Conservation (phyloP, 768 basidiomycete species). For the Dentipellis fragilis region DNA sequence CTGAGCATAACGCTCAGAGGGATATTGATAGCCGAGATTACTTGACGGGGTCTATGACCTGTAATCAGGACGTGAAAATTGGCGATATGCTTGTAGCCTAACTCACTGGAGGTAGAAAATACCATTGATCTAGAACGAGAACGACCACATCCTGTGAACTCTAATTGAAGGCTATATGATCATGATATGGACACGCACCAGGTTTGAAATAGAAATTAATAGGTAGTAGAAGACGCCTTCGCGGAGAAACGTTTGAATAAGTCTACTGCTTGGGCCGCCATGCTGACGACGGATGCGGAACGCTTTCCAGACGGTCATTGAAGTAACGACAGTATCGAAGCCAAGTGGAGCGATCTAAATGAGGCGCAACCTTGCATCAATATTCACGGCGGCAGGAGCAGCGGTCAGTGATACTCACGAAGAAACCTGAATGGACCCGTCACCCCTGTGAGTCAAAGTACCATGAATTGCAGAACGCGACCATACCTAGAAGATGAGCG, state of each 20-base stretch:
- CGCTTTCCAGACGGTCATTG: slow-evolving; percentile 75
- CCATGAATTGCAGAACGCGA: no score
- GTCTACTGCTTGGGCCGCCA: slow-evolving; percentile 65
- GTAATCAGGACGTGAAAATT: slow-evolving; percentile 8
- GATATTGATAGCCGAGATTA: slow-evolving; percentile 76
- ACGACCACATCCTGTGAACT: no score
- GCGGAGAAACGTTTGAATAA: slow-evolving; percentile 77
- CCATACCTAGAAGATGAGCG: slow-evolving; percentile 64
- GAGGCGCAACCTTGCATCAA: slow-evolving; percentile 5
- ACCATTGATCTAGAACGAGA: slow-evolving; percentile 48
- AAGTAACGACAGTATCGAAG: slow-evolving; percentile 72
- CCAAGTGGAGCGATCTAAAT: slow-evolving; percentile 69
- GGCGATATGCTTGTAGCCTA: background rate
- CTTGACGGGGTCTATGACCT: slow-evolving; percentile 56
- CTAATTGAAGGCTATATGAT: background rate
- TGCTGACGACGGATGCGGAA: slow-evolving; percentile 66
- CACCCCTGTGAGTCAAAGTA: slow-evolving; percentile 29
- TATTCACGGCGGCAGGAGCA: no score
- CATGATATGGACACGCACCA: slow-evolving; percentile 27
- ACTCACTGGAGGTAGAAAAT: slow-evolving; percentile 79
- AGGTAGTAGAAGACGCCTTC: slow-evolving; percentile 85
- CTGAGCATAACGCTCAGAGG: slow-evolving; percentile 79
- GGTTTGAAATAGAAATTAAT: slow-evolving; percentile 77
- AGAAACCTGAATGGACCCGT: slow-evolving; percentile 34
- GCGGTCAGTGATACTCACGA: slow-evolving; percentile 13